Evolutionary conservation across 495 filamentous ascomycete genomes (phyloP).

Genomic region (Cercophora newfieldiana): DNA sequence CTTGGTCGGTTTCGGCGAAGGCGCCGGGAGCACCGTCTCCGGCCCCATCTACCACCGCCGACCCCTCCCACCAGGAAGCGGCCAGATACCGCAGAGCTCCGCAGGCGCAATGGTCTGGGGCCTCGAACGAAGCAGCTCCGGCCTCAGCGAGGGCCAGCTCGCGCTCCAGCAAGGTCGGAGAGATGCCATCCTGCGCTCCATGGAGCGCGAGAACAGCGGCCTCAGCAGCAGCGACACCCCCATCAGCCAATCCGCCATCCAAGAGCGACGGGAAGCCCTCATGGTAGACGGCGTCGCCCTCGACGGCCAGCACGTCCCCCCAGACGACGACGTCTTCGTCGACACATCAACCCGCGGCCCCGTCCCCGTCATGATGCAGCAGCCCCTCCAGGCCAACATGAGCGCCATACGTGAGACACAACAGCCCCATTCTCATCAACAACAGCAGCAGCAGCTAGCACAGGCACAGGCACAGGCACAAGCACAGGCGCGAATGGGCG

Average conservation of each 20-base stretch:
- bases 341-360: conserved; percentile 47
- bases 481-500: conserved; percentile 10
- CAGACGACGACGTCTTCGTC: conserved; percentile 40
- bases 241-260: conserved; percentile 39
- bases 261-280: conserved; percentile 44
- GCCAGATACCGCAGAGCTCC: conserved; percentile 18
- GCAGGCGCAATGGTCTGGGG: conserved; percentile 33
- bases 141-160: conserved; percentile 37
- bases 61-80: conserved; percentile 26
- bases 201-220: conserved; percentile 17
- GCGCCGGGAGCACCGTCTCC: conserved; percentile 74
- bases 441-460: conserved; percentile 18
- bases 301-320: conserved; percentile 24
- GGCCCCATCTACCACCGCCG: conserved; percentile 66
- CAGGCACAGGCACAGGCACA: conserved; percentile 20
- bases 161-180: conserved; percentile 12
- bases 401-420: conserved; percentile 39
- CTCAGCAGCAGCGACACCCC: conserved; percentile 33
- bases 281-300: conserved; percentile 49
- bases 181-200: not conserved
- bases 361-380: conserved; percentile 33
- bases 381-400: conserved; percentile 26
- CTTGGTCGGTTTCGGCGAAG: conserved; percentile 85
- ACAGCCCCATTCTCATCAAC: conserved; percentile 27
- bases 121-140: conserved; percentile 46